phyloP scores from a whole-genome alignment of 495 filamentous ascomycete genomes.

The Saxophila tyrrhenica region DNA sequence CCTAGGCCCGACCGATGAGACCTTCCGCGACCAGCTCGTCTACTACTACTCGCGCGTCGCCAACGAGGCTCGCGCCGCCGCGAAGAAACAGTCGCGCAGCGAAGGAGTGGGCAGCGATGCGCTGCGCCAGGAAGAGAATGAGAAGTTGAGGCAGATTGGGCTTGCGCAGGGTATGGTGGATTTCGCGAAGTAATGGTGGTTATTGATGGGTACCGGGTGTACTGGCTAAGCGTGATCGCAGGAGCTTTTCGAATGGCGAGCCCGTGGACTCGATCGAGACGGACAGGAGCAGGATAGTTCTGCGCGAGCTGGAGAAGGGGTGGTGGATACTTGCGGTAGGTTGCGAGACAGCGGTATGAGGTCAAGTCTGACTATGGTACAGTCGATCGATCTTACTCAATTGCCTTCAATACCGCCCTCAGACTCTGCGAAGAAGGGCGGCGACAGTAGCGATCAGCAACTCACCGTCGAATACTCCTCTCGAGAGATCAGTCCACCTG shows the following conservation, averaged over 20 bases:
- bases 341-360: not conserved
- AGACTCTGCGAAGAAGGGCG: conserved; percentile 16
- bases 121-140: conserved; percentile 55
- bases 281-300: conserved; percentile 68
- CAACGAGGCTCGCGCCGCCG: conserved; percentile 24
- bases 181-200: conserved; percentile 55
- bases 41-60: conserved; percentile 68
- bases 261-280: conserved; percentile 82
- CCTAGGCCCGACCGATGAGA: conserved; percentile 79
- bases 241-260: conserved; percentile 66
- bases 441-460: conserved; percentile 20
- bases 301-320: conserved; percentile 72
- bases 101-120: conserved; percentile 28
- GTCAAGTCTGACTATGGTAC: conserved; percentile 14
- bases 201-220: too few relatives aligned
- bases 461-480: conserved; percentile 62
- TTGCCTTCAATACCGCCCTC: conserved; percentile 29
- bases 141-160: conserved; percentile 83
- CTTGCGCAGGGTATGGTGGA: conserved; percentile 94
- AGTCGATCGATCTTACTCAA: conserved; percentile 68
- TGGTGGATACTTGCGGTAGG: conserved; percentile 92
- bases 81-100: conserved; percentile 22
- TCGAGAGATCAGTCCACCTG: conserved; percentile 74
- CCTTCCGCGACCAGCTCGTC: conserved; percentile 77
- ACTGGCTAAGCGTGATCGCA: conserved; percentile 19